These are phyloP conservation scores for Erucastrum elatum DNA, from an alignment of 345 rosid genomes.

Conservation along the genomic window DNA sequence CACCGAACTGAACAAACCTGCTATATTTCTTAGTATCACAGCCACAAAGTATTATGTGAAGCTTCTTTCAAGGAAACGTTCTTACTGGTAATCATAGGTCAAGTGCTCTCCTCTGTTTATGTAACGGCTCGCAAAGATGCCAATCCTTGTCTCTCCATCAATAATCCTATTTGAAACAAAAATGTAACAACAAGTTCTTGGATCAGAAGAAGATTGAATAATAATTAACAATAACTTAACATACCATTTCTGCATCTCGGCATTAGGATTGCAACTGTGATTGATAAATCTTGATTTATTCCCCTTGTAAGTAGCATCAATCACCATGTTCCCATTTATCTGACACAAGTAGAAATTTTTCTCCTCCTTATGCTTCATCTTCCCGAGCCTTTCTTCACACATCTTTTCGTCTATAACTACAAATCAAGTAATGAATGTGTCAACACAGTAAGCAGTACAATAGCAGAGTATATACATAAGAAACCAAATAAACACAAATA, in stretches of 20 bases:
- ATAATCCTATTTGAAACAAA: conserved; percentile 61
- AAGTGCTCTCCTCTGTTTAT: conserved; percentile 85
- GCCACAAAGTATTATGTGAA: background rate
- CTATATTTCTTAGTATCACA: conserved; percentile 54
- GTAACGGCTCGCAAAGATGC: conserved; percentile 77
- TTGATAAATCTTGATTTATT: conserved; percentile 95
- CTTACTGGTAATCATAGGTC: conserved; percentile 96
- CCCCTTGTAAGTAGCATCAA: conserved; percentile 95
- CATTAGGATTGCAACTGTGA: conserved; percentile 90
- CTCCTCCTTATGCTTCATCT: conserved; percentile 73
- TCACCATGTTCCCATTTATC: conserved; percentile 89
- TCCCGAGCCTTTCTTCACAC: conserved; percentile 94
- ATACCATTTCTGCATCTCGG: conserved; percentile 99
- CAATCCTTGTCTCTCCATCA: conserved; percentile 96
- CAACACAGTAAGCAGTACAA: background rate
- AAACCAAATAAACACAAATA: conserved; percentile 30
- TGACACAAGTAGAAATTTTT: conserved; percentile 92
- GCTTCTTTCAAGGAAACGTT: too few relatives aligned
- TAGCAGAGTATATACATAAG: background rate
- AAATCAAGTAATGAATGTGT: background rate
- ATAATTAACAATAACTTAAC: background rate
- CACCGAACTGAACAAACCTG: conserved; percentile 99
- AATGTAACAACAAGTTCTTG: background rate
- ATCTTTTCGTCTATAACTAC: conserved; percentile 93
- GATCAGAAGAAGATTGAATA: background rate